These are phyloP conservation scores for Botrytis fabae DNA, from an alignment of 2,329 filamentous ascomycete species.

Conservation along the genomic window DNA sequence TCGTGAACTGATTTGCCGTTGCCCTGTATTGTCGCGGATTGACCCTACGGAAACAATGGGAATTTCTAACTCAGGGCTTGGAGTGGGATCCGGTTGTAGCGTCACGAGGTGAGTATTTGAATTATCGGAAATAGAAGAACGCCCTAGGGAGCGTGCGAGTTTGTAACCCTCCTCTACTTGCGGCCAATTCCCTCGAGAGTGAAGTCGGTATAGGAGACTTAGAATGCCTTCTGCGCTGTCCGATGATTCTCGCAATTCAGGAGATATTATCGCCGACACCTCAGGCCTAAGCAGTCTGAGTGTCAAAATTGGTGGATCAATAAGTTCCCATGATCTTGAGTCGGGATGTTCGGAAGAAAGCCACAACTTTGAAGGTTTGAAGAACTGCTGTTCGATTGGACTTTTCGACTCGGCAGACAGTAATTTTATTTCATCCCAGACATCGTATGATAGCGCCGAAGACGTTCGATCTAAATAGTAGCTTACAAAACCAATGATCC, in stretches of 20 bases:
- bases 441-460: neutral
- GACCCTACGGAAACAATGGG: too few relatives aligned
- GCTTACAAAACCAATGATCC: neutral
- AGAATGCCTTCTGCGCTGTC: neutral
- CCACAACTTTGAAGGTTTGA: neutral
- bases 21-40: too few relatives aligned
- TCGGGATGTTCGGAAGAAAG: fast-evolving
- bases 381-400: neutral
- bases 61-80: too few relatives aligned
- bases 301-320: neutral
- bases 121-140: neutral
- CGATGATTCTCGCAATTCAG: fast-evolving
- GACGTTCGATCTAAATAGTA: neutral
- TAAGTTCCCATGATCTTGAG: neutral
- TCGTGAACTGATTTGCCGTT: too few relatives aligned
- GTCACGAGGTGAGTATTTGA: neutral
- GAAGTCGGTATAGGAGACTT: neutral
- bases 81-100: too few relatives aligned
- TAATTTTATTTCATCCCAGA: neutral
- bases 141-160: neutral
- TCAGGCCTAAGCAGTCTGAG: neutral
- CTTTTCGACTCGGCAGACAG: neutral
- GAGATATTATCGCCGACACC: fast-evolving
- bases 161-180: neutral
- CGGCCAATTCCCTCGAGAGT: fast-evolving